phyloP scores from a whole-genome alignment of 1,284 basidiomycete species.

The Malassezia brasiliensis region DNA sequence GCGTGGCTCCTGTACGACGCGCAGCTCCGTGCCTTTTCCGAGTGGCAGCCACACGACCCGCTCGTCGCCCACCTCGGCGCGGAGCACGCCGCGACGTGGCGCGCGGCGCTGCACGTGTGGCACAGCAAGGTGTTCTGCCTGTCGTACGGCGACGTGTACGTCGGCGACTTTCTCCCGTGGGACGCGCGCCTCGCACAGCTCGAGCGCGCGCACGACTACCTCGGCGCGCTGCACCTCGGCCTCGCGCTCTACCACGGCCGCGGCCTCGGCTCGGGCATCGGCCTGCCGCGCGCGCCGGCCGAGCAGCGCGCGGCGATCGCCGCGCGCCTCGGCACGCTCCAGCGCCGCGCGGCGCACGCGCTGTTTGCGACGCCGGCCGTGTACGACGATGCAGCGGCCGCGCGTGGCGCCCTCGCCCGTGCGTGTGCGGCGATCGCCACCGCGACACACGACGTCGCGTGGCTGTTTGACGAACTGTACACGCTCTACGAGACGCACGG shows the following conservation, averaged over 20 bases:
- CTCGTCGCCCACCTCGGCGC: conserved; percentile 25
- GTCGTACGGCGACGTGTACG: conserved; percentile 56
- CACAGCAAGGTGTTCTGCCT: conserved; percentile 71
- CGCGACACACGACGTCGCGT: conserved; percentile 67
- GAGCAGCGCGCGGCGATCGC: conserved; percentile 63
- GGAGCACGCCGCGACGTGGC: conserved; percentile 35
- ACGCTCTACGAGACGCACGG: conserved; percentile 76
- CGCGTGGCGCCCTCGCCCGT: conserved; percentile 75
- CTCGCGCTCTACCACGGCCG: conserved; percentile 73
- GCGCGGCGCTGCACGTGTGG: conserved; percentile 5
- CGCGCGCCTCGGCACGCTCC: conserved; percentile 67
- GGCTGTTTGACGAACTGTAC: conserved; percentile 79
- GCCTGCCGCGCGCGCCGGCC: conserved; percentile 62
- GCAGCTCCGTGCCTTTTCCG: conserved; percentile 14
- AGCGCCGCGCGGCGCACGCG: conserved; percentile 80
- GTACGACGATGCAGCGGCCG: conserved; percentile 54
- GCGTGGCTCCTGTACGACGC: conserved; percentile 20
- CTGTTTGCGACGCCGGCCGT: conserved; percentile 58
- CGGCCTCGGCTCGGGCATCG: conserved; percentile 75
- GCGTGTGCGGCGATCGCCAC: conserved; percentile 74
- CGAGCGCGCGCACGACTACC: conserved; percentile 76
- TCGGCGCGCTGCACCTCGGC: conserved; percentile 77
- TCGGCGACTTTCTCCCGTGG: conserved; percentile 85
- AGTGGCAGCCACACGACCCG: conserved; percentile 20
- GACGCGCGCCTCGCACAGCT: conserved; percentile 78